Conservation (phyloP, 805 yeast genomes). For the Kodamaea leandrae region DNA sequence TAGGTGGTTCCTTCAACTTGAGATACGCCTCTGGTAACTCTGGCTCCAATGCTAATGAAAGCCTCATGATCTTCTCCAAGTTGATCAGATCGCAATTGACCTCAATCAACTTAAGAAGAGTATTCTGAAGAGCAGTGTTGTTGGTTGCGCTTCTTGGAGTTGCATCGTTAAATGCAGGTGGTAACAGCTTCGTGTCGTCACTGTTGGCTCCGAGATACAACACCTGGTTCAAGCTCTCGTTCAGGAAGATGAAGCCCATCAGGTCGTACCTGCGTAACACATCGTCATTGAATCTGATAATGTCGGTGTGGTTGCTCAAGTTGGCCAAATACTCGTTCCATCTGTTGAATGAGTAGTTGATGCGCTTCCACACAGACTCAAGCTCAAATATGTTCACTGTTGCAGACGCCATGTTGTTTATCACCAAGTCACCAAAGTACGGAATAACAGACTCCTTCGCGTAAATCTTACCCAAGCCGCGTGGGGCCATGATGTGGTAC, state of each 20-base stretch:
- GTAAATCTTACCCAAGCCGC: conserved; percentile 76
- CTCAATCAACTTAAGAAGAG: conserved; percentile 46
- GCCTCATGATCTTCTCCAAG: conserved; percentile 55
- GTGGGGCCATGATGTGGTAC: conserved; percentile 78
- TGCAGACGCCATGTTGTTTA: conserved; percentile 34
- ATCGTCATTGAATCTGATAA: conserved; percentile 39
- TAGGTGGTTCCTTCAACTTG: conserved; percentile 12
- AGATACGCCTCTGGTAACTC: conserved; percentile 44
- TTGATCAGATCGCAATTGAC: conserved; percentile 43
- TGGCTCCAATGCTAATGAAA: conserved; percentile 66
- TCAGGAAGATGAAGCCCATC: conserved; percentile 43
- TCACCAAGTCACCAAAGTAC: conserved; percentile 81
- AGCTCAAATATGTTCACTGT: conserved; percentile 48
- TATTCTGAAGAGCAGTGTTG: conserved; percentile 28
- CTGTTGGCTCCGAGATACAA: conserved; percentile 39
- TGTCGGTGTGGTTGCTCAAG: conserved; percentile 43
- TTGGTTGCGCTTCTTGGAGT: conserved; percentile 6
- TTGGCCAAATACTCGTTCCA: conserved; percentile 73
- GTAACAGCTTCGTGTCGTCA: conserved; percentile 24
- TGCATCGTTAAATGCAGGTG: conserved; percentile 15
- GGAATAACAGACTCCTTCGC: conserved; percentile 81
- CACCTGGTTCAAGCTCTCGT: conserved; percentile 43
- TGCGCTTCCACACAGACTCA: conserved; percentile 63
- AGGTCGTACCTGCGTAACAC: conserved; percentile 38
- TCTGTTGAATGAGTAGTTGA: conserved; percentile 69